phyloP scores from a whole-genome alignment of 148 eudicot species.

The Persicaria maculosa region DNA sequence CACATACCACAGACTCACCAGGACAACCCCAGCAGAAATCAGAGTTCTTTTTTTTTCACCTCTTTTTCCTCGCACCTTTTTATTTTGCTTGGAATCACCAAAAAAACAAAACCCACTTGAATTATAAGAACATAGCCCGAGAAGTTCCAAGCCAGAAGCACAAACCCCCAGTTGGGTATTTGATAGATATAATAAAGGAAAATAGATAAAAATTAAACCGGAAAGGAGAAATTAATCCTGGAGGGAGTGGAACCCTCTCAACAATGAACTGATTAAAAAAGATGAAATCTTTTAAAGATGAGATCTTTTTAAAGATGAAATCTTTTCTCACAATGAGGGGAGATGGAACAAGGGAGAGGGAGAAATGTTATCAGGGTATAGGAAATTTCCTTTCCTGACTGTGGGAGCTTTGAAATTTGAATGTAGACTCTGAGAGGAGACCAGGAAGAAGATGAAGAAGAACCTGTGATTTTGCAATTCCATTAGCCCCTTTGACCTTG shows the following conservation, averaged over 20 bases:
- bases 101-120: neutral
- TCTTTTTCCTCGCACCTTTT: neutral
- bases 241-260: neutral
- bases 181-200: neutral
- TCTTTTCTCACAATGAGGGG: neutral
- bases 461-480: neutral
- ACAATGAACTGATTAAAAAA: neutral
- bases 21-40: neutral
- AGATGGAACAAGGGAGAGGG: neutral
- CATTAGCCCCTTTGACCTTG: constrained; percentile 5
- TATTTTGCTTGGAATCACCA: neutral
- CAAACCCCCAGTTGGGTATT: neutral
- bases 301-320: neutral
- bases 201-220: neutral
- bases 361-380: neutral
- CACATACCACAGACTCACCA: neutral
- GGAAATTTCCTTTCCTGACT: constrained; percentile 5
- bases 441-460: constrained; percentile 4
- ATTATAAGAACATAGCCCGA: neutral
- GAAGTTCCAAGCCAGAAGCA: neutral
- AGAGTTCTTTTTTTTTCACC: neutral
- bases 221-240: neutral
- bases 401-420: constrained; percentile 9
- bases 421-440: constrained; percentile 1
- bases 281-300: neutral